These are phyloP conservation scores for Colletotrichum truncatum DNA, from an alignment of 2,329 filamentous ascomycete genomes.

Conservation along the genomic window DNA sequence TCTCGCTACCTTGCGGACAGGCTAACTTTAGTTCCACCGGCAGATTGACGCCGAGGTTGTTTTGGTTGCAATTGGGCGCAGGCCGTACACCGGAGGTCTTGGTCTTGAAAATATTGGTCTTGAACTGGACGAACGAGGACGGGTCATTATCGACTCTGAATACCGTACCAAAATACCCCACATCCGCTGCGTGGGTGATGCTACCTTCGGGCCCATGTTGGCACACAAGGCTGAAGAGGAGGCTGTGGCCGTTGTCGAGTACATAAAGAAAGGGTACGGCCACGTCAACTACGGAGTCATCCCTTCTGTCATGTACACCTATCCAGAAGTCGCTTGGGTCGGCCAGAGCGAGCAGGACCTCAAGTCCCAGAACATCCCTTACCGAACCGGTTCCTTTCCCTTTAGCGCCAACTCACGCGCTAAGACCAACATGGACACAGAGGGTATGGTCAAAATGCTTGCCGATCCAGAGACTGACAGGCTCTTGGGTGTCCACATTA, in stretches of 20 bases:
- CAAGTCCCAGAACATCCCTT: conserved; percentile 88
- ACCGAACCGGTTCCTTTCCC: conserved; percentile 93
- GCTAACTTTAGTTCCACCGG: conserved; percentile 18
- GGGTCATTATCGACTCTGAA: conserved; percentile 96
- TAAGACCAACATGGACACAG: conserved; percentile 97
- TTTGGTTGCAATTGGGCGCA: conserved; percentile 94
- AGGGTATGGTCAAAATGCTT: conserved; percentile 97
- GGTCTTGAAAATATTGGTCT: conserved; percentile 94
- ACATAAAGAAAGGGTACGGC: conserved; percentile 96
- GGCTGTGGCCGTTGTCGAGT: conserved; percentile 92
- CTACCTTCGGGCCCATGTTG: conserved; percentile 98
- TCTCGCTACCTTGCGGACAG: not conserved
- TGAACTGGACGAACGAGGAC: conserved; percentile 91
- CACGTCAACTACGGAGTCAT: conserved; percentile 99
- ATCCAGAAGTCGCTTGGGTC: conserved; percentile 98
- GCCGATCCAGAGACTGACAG: conserved; percentile 96
- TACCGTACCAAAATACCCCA: conserved; percentile 98
- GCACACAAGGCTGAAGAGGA: conserved; percentile 99
- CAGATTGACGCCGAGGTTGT: conserved; percentile 95
- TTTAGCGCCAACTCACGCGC: conserved; percentile 98
- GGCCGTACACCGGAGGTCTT: conserved; percentile 91
- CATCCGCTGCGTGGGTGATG: conserved; percentile 96
- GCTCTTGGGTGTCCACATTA: conserved; percentile 94
- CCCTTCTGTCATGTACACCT: conserved; percentile 99
- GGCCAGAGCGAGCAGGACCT: conserved; percentile 97